Conservation (phyloP, 768 basidiomycete genomes). For the Pisolithus sp. region DNA sequence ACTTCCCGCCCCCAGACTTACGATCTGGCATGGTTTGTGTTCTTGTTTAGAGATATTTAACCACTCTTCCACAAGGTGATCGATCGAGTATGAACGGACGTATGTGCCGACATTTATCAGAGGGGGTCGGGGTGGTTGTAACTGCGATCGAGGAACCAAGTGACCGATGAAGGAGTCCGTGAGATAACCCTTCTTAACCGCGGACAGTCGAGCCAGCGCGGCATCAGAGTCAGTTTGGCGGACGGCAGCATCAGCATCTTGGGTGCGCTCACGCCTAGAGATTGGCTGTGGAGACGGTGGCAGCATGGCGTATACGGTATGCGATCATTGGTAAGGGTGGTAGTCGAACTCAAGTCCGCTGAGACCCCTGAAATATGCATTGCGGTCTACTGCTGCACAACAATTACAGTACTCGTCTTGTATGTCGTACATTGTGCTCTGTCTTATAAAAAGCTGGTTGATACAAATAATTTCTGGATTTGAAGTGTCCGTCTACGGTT, state of each 20-base stretch:
- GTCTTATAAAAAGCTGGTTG: no score
- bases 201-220: slow-evolving; percentile 78
- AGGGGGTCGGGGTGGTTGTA: slow-evolving; percentile 61
- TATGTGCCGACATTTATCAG: slow-evolving; percentile 95
- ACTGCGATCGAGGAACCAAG: slow-evolving; percentile 63
- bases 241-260: slow-evolving; percentile 54
- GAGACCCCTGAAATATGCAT: no score
- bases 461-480: no score
- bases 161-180: slow-evolving; percentile 64
- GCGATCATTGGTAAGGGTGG: background rate
- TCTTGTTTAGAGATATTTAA: slow-evolving; percentile 38
- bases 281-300: background rate
- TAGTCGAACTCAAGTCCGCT: no score
- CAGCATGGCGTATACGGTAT: background rate
- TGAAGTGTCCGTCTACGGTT: no score
- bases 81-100: slow-evolving; percentile 75
- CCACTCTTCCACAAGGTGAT: slow-evolving; percentile 66
- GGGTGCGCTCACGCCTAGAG: slow-evolving; percentile 11
- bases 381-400: no score
- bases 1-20: slow-evolving; percentile 94
- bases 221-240: slow-evolving; percentile 82
- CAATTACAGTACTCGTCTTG: no score
- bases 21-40: slow-evolving; percentile 65
- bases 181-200: slow-evolving; percentile 74
- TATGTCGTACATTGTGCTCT: no score